Evolutionary conservation across 2,329 filamentous ascomycete species (phyloP).

Genomic region (Phyllosticta capitalensis): DNA sequence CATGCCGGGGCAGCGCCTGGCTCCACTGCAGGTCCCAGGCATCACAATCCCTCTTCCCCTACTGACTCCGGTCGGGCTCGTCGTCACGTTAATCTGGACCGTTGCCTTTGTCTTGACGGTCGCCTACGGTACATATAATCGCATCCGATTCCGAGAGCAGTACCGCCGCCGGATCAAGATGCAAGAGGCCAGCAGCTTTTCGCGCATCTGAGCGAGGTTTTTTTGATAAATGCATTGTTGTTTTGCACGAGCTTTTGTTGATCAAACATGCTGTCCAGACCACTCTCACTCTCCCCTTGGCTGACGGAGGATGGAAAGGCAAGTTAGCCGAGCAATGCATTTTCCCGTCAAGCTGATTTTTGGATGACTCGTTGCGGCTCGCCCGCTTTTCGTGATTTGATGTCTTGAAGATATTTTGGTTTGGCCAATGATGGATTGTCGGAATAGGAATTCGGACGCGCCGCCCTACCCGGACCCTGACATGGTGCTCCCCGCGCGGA

Average conservation of each 20-base stretch:
- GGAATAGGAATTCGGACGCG: neutral
- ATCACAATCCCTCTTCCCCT: neutral
- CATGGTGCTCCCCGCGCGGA: neutral
- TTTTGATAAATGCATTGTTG: too few species aligned
- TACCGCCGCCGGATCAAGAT: constrained; percentile 46
- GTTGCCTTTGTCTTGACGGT: constrained; percentile 45
- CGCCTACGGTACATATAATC: constrained; percentile 56
- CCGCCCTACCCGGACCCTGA: neutral
- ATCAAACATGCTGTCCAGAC: neutral
- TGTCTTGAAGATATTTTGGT: neutral
- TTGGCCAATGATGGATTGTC: neutral
- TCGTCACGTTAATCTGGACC: constrained; percentile 56
- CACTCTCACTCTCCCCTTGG: neutral
- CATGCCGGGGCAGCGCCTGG: constrained; percentile 56
- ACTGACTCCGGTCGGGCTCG: constrained; percentile 60
- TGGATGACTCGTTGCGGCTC: neutral
- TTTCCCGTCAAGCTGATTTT: neutral
- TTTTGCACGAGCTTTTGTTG: too few species aligned
- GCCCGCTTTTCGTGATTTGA: neutral
- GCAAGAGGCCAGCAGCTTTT: constrained; percentile 15
- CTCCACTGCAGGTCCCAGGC: constrained; percentile 22
- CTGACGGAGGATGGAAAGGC: neutral
- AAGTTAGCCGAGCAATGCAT: neutral
- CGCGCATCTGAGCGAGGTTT: neutral
- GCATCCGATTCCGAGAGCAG: constrained; percentile 56